Conservation (phyloP, 768 basidiomycete species). For the Pleurotus citrinopileatus region DNA sequence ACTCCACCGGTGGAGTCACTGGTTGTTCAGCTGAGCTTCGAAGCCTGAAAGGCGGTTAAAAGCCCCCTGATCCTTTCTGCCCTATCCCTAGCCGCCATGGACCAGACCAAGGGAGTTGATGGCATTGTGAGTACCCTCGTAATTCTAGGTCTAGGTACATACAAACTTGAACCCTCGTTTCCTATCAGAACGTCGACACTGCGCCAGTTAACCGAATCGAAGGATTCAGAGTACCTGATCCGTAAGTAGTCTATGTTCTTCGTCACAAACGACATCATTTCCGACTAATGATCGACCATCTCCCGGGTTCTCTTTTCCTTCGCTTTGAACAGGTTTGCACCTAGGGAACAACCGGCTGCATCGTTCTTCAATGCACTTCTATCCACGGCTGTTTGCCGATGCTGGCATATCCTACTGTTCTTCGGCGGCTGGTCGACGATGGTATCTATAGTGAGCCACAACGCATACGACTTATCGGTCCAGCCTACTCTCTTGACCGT, state of each 20-base stretch:
- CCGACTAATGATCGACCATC: not conserved
- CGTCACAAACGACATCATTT: not conserved
- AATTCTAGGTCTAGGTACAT: not conserved
- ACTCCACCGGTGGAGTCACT: not conserved
- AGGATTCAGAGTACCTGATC: not conserved
- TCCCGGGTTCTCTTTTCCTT: not conserved
- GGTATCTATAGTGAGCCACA: conserved; percentile 49
- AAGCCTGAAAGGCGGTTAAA: not conserved
- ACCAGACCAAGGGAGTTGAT: not conserved
- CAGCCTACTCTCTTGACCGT: conserved; percentile 63
- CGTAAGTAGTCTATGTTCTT: not conserved
- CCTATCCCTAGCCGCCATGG: not conserved
- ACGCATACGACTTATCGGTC: conserved; percentile 40
- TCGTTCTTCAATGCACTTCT: conserved; percentile 15
- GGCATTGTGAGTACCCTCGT: not conserved
- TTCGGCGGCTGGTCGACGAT: conserved; percentile 61
- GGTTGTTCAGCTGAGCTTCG: not conserved
- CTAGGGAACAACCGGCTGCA: conserved; percentile 6
- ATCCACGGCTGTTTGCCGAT: conserved; percentile 47
- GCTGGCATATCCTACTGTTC: conserved; percentile 68
- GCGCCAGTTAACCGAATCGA: not conserved
- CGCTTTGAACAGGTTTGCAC: conserved; percentile 4
- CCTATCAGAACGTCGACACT: not conserved
- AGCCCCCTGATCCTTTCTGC: too few relatives aligned
- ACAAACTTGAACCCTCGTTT: not conserved